These are phyloP conservation scores for Pugionium dolabratum DNA, from an alignment of 345 rosid genomes.

Conservation along the genomic window DNA sequence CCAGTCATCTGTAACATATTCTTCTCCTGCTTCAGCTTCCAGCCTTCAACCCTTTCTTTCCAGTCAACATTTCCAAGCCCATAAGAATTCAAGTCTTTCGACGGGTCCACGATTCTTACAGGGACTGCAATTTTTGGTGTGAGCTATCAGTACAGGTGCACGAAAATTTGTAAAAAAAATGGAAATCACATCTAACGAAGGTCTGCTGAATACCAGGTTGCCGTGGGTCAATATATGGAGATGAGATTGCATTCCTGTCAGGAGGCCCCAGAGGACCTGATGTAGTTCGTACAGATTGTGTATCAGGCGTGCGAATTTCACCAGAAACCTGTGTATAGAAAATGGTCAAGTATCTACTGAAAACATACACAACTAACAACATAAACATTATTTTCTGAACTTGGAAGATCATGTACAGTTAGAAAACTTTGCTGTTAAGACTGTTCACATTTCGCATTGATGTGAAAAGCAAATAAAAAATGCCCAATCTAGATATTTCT, in stretches of 20 bases:
- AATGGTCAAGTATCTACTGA: constrained; percentile 15
- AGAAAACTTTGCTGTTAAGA: not conserved
- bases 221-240: constrained; percentile 93
- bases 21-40: constrained; percentile 99
- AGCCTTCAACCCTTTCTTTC: constrained; percentile 99
- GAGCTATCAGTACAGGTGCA: constrained; percentile 29
- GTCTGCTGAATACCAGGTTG: constrained; percentile 70
- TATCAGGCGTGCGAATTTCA: constrained; percentile 92
- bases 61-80: constrained; percentile 98
- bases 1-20: constrained; percentile 69
- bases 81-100: constrained; percentile 96
- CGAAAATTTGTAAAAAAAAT: not conserved
- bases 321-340: constrained; percentile 74
- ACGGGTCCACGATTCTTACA: constrained; percentile 96
- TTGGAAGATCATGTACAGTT: constrained; percentile 10
- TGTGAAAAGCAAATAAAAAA: constrained; percentile 10
- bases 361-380: constrained; percentile 22
- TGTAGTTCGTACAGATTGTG: constrained; percentile 91
- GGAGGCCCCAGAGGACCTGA: constrained; percentile 97
- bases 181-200: constrained; percentile 17
- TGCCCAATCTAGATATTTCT: not conserved
- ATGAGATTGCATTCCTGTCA: constrained; percentile 75
- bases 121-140: constrained; percentile 58
- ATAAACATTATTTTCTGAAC: not conserved
- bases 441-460: constrained; percentile 6